Evolutionary conservation across 768 basidiomycete genomes (phyloP).

Genomic region (Lactarius sp.): DNA sequence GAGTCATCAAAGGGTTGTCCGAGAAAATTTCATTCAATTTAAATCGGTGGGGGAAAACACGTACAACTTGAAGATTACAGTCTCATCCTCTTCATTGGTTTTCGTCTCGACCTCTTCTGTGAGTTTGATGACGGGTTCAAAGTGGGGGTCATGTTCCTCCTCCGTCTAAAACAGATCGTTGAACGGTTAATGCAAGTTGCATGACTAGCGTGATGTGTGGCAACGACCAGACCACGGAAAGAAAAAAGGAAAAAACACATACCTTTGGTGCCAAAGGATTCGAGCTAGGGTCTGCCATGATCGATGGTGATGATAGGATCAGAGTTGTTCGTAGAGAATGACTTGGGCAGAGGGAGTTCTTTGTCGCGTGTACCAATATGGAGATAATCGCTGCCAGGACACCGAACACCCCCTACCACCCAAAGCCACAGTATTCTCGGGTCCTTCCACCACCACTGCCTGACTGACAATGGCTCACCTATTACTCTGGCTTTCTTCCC

Average conservation of each 20-base stretch:
- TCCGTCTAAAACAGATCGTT: conserved; percentile 36
- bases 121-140: conserved; percentile 95
- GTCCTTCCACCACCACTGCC: neutral
- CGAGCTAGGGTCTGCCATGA: conserved; percentile 21
- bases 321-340: conserved; percentile 21
- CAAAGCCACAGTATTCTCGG: neutral
- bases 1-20: neutral
- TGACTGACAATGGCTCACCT: conserved; percentile 38
- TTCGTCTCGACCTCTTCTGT: conserved; percentile 94
- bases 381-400: conserved; percentile 18
- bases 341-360: conserved; percentile 23
- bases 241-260: conserved; percentile 31
- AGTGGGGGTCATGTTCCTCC: conserved; percentile 85
- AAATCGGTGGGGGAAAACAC: conserved; percentile 34
- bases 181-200: neutral
- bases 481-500: conserved; percentile 40
- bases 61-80: conserved; percentile 92
- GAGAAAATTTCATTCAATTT: conserved; percentile 15
- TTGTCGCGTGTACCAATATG: conserved; percentile 28
- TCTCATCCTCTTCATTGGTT: conserved; percentile 93
- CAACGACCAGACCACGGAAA: neutral
- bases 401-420: conserved; percentile 7
- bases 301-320: conserved; percentile 17
- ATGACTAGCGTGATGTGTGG: neutral
- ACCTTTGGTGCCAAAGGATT: conserved; percentile 73